phyloP scores from a whole-genome alignment of 306 rosid species.

The Vigna angularis region DNA sequence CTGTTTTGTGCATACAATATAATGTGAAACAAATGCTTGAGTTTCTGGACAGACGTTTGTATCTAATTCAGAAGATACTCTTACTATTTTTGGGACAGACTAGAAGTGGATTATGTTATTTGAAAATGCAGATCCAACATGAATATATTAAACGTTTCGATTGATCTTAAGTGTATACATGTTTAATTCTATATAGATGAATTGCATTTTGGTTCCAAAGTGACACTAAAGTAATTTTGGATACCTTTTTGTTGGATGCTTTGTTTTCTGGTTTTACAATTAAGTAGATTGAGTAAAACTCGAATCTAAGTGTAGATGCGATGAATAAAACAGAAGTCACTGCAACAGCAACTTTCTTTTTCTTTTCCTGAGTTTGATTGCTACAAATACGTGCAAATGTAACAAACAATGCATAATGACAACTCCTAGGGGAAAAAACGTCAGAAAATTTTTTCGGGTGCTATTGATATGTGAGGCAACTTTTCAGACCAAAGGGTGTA shows the following conservation, averaged over 20 bases:
- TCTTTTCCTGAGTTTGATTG: neutral
- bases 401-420: neutral
- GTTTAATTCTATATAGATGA: neutral
- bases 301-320: neutral
- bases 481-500: neutral
- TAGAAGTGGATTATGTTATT: neutral
- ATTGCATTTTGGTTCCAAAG: neutral
- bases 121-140: neutral
- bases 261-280: neutral
- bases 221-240: neutral
- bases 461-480: neutral
- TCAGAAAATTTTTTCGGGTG: neutral
- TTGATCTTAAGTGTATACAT: neutral
- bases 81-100: neutral
- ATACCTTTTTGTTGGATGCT: neutral
- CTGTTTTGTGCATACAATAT: constrained; percentile 6
- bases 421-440: neutral
- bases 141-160: neutral
- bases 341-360: neutral
- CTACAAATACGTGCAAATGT: neutral
- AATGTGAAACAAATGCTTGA: neutral
- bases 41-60: neutral
- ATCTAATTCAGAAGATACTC: neutral
- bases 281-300: neutral
- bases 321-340: neutral